Evolutionary conservation across 345 rosid species (phyloP).

Genomic region (Eucalyptus marginata): DNA sequence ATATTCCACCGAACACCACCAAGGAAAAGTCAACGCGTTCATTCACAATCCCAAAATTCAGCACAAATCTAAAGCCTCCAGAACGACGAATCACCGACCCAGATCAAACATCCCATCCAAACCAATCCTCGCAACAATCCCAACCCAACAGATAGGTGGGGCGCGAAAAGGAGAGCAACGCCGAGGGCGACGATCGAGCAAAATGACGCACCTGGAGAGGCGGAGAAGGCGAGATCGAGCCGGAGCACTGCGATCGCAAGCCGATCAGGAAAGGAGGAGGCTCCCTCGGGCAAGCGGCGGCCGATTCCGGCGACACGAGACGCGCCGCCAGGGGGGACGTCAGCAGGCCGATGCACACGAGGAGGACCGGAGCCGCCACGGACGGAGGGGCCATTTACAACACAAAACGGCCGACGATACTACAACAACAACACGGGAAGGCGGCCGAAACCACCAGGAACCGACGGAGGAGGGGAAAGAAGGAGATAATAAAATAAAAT

Average conservation of each 20-base stretch:
- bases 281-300: slow-evolving; percentile 26
- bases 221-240: slow-evolving; percentile 38
- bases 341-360: slow-evolving; percentile 15
- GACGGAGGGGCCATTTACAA: neutral
- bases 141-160: neutral
- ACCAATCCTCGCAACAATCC: neutral
- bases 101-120: neutral
- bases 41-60: neutral
- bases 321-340: neutral
- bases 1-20: neutral
- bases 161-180: neutral
- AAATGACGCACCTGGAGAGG: slow-evolving; percentile 40
- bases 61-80: neutral
- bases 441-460: neutral
- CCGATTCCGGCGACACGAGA: slow-evolving; percentile 11
- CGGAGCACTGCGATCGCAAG: slow-evolving; percentile 45
- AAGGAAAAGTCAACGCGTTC: neutral
- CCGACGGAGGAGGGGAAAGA: neutral
- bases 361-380: neutral
- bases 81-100: neutral
- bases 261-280: slow-evolving; percentile 22
- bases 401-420: neutral
- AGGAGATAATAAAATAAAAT: neutral
- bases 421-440: neutral
- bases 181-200: neutral